Conservation (phyloP, 345 rosid genomes). For the Luvunga scandens region DNA sequence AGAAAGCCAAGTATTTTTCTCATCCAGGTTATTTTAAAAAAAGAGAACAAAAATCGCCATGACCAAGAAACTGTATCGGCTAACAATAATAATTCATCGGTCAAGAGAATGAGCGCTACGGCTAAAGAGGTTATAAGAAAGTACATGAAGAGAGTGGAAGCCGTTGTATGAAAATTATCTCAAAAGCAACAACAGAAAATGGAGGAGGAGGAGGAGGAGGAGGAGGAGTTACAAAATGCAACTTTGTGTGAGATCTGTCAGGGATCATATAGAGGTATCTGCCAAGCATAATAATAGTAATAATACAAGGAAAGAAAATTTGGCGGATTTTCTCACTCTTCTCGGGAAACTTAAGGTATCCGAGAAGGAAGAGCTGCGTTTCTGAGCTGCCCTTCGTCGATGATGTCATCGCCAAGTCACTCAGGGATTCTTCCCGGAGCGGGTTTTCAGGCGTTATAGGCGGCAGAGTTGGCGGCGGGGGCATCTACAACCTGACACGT, state of each 20-base stretch:
- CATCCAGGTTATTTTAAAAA: conserved; percentile 77
- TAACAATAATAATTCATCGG: conserved; percentile 33
- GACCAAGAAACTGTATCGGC: not conserved
- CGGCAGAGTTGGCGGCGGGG: conserved; percentile 13
- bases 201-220: conserved; percentile 14
- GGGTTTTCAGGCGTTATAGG: conserved; percentile 25
- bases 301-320: conserved; percentile 26
- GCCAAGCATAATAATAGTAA: not conserved
- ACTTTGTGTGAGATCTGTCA: conserved; percentile 23
- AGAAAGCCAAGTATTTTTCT: conserved; percentile 58
- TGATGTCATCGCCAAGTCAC: conserved; percentile 87
- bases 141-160: conserved; percentile 86
- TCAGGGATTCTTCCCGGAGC: conserved; percentile 65
- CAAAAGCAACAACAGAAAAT: conserved; percentile 53
- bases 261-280: conserved; percentile 12
- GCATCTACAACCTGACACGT: conserved; percentile 29
- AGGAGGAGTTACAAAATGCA: too few species aligned
- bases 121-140: conserved; percentile 82
- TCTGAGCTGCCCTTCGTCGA: conserved; percentile 90
- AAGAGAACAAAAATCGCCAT: conserved; percentile 42
- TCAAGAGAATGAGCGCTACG: conserved; percentile 68
- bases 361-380: conserved; percentile 57
- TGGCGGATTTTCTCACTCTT: conserved; percentile 53
- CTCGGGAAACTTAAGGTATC: conserved; percentile 82
- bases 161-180: conserved; percentile 83